Conservation (phyloP, 306 rosid genomes). For the Hippophae gyantsensis region DNA sequence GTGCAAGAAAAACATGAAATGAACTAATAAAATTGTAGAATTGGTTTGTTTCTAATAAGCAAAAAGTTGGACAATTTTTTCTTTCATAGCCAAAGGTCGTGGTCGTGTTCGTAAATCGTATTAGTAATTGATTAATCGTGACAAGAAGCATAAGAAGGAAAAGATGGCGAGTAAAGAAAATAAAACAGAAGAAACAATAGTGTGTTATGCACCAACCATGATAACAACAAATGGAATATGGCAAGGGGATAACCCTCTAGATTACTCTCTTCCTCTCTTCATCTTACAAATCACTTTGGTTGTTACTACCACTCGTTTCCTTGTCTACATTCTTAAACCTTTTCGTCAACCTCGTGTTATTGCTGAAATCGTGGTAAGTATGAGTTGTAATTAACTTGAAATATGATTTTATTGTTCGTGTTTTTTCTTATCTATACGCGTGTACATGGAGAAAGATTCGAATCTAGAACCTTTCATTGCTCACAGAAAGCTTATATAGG, state of each 20-base stretch:
- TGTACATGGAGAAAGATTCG: accelerated
- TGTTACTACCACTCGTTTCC: slow-evolving; percentile 49
- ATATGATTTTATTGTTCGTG: not conserved
- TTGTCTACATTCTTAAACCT: slow-evolving; percentile 70
- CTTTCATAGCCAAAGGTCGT: too few species aligned
- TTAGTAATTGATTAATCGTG: not conserved
- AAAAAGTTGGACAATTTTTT: too few species aligned
- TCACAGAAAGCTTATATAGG: too few species aligned
- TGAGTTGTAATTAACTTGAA: not conserved
- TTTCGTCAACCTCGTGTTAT: slow-evolving; percentile 92
- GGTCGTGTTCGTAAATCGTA: not conserved
- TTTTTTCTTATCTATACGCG: not conserved
- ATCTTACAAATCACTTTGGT: slow-evolving; percentile 68
- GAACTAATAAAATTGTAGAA: not conserved
- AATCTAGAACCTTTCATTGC: not conserved
- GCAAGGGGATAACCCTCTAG: slow-evolving; percentile 94
- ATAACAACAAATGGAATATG: slow-evolving; percentile 87
- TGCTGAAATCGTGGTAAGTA: slow-evolving; percentile 68
- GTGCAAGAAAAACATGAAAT: not conserved
- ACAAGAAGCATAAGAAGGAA: not conserved
- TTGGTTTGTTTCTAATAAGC: too few species aligned
- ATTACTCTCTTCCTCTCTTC: slow-evolving; percentile 90
- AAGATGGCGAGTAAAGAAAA: slow-evolving; percentile 13
- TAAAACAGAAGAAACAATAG: slow-evolving; percentile 28
- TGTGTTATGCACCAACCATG: slow-evolving; percentile 83